Conservation (phyloP, 225 moss, liverwort and hornwort genomes). For the Pseudisothecium myosuroides region DNA sequence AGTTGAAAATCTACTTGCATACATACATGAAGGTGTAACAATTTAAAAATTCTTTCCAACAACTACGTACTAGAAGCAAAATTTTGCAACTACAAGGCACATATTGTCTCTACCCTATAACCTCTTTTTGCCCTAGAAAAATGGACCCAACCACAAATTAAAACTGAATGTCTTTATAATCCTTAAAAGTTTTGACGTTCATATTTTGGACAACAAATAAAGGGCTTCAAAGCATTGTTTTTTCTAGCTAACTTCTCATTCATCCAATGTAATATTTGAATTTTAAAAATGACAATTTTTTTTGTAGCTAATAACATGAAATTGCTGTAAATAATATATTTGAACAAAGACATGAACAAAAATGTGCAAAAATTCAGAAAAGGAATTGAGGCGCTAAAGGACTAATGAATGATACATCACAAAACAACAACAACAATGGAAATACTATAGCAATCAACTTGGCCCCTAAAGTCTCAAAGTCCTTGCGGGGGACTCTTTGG, state of each 20-base stretch:
- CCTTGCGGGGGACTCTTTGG: neutral
- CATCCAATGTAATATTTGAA: neutral
- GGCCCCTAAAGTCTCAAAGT: neutral
- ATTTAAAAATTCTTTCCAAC: neutral
- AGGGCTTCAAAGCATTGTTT: neutral
- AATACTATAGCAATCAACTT: neutral
- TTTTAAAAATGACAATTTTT: neutral
- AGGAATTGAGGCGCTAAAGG: fast-evolving
- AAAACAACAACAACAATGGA: neutral
- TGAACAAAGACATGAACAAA: neutral
- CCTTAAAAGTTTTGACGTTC: fast-evolving
- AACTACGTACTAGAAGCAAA: neutral
- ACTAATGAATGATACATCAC: neutral
- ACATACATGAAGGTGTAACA: neutral
- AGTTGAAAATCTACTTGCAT: neutral
- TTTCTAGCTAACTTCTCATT: neutral
- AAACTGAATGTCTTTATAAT: neutral
- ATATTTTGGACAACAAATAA: neutral
- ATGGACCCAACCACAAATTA: neutral
- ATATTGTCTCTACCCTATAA: fast-evolving
- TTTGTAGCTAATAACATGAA: neutral
- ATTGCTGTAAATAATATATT: neutral
- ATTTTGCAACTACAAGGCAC: neutral
- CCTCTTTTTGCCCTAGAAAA: neutral
- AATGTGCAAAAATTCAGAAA: neutral